Base-by-base conservation (phyloP, 2,329 filamentous ascomycete genomes). In the Rhexocercosporidium sp. region DNA sequence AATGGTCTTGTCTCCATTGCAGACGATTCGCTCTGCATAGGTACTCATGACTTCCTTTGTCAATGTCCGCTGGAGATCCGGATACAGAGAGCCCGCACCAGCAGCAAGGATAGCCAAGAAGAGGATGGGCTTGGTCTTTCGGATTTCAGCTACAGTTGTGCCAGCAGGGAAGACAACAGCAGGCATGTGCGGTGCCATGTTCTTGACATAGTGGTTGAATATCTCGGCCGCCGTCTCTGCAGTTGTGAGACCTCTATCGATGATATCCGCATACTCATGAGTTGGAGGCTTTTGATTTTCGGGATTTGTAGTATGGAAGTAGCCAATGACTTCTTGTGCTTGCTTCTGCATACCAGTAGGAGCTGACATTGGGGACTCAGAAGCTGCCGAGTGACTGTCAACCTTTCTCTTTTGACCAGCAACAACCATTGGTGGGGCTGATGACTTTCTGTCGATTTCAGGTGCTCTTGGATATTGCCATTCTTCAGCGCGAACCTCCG, bases 71-170 rank as follows among this genome's bases (percentile, higher is more conserved):
- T 82, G 82, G 4, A 85, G 71, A 5, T 74, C 69, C 73, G 77
- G 77, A 25, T 84, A 82, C 22, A 82, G 81, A 11, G 86, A 86
- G 4, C 88, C 85, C 5, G 90, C 85, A 9, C 87, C 88, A 0
- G 90, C 86, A 69, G 73, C 74, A 78, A 94, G 86, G 73, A 93
- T 82, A 34, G 91, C 84, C n/a, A 92, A 82, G 74, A 93, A 93
- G 9, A 94, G 81, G 1, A 86, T 82, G 1, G 91, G 91, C 74
- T 86, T 89, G 1, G 82, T 79, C 70, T 81, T 81, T 57, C 89
- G 84, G 62, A 91, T 77, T 65, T 89, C 84, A 12, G 82, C 80
- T 5, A 83, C 84, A 2, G 85, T 86, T 53, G 82, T 85, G 49
- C 80, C 81, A 0, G 82, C 75, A 0, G 86, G 82, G 66, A 92